A percentile compares a stretch with the other conserved stretches of the same genome.
These are phyloP conservation scores for Lactifluus echinatus DNA, from an alignment of 768 basidiomycete genomes.

Conservation along the genomic window DNA sequence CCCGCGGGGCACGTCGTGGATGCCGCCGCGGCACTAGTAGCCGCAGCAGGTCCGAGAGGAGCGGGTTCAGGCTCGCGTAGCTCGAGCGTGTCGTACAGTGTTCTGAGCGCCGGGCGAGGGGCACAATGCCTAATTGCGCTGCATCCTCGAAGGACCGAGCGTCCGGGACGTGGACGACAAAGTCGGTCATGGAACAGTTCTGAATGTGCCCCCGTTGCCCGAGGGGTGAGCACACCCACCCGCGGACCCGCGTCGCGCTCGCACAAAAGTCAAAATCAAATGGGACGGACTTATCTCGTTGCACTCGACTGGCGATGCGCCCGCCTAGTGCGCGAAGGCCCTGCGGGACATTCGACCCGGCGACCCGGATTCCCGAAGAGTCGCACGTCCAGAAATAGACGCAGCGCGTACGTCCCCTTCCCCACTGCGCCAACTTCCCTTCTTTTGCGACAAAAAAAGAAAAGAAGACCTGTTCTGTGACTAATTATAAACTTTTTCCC, in stretches of 20 bases:
- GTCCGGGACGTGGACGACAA: slow-evolving; percentile 17
- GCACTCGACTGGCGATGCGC: slow-evolving; percentile 25
- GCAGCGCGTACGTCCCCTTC: slow-evolving; percentile 15
- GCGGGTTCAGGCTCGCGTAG: slow-evolving; percentile 2
- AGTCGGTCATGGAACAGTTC: no score
- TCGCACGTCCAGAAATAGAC: slow-evolving; percentile 24
- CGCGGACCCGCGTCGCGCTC: no score
- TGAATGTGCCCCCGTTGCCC: no score
- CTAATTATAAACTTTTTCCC: no score
- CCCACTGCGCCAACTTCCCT: slow-evolving; percentile 5
- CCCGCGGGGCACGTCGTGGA: slow-evolving; percentile 21
- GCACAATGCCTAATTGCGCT: slow-evolving; percentile 13
- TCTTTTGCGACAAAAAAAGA: no score
- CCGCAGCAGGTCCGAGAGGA: neutral
- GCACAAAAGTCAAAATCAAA: no score
- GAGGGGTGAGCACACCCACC: no score
- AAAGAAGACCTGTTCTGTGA: no score
- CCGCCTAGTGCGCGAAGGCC: slow-evolving; percentile 22
- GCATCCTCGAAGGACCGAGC: slow-evolving; percentile 18
- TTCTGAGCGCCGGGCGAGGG: slow-evolving; percentile 13
- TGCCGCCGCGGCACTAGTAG: neutral
- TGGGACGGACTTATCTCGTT: slow-evolving; percentile 16
- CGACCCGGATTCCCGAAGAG: slow-evolving; percentile 22
- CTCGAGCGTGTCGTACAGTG: slow-evolving; percentile 12
- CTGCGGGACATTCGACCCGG: slow-evolving; percentile 18